Base-by-base conservation (phyloP, 345 rosid species). In the Aquilaria sinensis region DNA sequence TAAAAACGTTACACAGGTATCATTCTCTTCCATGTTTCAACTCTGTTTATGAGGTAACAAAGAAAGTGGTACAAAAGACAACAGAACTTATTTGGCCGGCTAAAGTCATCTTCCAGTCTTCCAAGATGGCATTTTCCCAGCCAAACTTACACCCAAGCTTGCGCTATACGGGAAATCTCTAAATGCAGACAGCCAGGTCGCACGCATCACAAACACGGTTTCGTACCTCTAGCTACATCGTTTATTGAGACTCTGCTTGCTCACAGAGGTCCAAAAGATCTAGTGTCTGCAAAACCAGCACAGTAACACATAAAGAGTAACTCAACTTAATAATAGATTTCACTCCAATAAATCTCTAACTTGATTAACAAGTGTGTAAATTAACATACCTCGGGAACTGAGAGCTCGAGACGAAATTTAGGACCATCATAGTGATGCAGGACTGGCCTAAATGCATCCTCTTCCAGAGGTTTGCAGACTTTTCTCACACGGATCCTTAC, bases 401-500 rank as follows among this genome's bases (percentile, higher is more conserved):
- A 85, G 68, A 94, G 99, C 78, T 90, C 96, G 49, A 88, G 97
- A 32, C 96, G 93, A 64, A 94, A 86, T 76, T 90, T 94, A n/a
- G 97, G 99, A 47, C 96, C 97, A 73, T 94, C 99, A 34, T 90
- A 88, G 75, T 88, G 99, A 72, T 94, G 96, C 75, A 94, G 77
- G 57, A 94, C 97, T 12, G 96, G 99, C 80, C 99, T 77, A 70
- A 94, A 94, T 13, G 99, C 76, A 74, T 88, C 97, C 74, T 94
- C 99, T 78, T 90, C 99, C 87, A 94, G 77, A 56, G 99, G 87
- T 77, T 88, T 88, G 92, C 91, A 90, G 61, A 90, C 67, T 72
- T 88, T 94, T 74, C 96, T 81, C 33, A 90, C 76, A 52, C 88
- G 76, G 78, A 86, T 88, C 65, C 89, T 85, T 63, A 94, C 99